Base-by-base conservation (phyloP, 164 flowering plant genomes). In the Vitis cinerea region DNA sequence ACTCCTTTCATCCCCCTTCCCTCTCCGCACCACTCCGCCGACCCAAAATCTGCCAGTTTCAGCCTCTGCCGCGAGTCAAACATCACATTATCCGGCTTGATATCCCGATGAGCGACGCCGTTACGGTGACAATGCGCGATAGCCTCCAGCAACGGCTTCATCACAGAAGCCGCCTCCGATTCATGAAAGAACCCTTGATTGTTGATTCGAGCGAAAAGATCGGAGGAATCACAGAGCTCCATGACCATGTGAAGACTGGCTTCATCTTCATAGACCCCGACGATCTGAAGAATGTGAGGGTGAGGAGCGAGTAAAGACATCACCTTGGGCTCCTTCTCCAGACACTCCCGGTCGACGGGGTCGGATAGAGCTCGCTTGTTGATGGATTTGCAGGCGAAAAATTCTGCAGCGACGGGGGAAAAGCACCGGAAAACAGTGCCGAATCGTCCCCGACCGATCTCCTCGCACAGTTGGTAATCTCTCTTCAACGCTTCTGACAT, bases 11-110 rank as follows among this genome's bases (percentile, higher is more conserved):
- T 75, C 48, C 19, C 9, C 10, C 68, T 37, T 1, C 58, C 78
- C 19, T 72, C 87, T 12, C 67, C 74, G 49, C 85, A 59, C 81
- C 84, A 80, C 70, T 79, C 89, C 2, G 93, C 93, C 0, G 97
- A 90, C 11, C 97, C 97, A 44, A 91, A 88, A 63, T 90, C 97
- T 0, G 85, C 88, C 1, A 91, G 79, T 71, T 84, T 87, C 69
- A 88, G 44, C 49, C 68, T 47, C 50, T 74, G 65, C 51, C 82
- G 2, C 8, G 63, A 55, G 48, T 86, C 95, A 55, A 92, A 77
- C 44, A 91, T 29, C 1, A 91, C 56, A 56, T 91, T 91, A 27
- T 89, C 97, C 11, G 94, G 92, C 82, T 91, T 91, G 4, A 91
- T 53, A 44, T 89, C 97, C 0, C 97, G 71, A 63, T 89, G 97